Percentiles rank a stretch among this genome's conserved stretches.
Evolutionary conservation across 2,329 filamentous ascomycete genomes (phyloP).

Genomic region (Aspergillus arachidicola): DNA sequence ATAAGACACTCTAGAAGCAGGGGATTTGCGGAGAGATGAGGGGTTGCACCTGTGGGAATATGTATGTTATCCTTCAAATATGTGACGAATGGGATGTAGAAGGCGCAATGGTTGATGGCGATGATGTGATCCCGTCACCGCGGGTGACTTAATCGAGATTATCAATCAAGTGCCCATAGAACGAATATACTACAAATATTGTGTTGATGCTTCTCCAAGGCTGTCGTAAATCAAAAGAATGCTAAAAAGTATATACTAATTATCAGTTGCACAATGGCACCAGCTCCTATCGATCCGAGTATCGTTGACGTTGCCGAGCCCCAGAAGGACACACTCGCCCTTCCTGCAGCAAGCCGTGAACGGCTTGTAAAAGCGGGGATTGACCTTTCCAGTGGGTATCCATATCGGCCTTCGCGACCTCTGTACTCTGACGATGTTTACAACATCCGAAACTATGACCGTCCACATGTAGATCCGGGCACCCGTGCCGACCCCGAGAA

Average conservation of each 20-base stretch:
- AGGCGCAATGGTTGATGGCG: conserved; percentile 30
- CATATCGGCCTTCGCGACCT: conserved; percentile 68
- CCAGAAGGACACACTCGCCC: conserved; percentile 64
- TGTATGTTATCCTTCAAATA: background rate
- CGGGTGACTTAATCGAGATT: background rate
- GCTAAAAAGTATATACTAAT: background rate
- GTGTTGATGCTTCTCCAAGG: background rate
- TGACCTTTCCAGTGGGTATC: conserved; percentile 70
- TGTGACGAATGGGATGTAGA: conserved; percentile 12
- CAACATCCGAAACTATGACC: conserved; percentile 63
- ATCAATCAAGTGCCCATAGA: background rate
- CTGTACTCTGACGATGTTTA: conserved; percentile 71
- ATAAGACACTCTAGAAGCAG: conserved; percentile 4
- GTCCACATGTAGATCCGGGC: conserved; percentile 62
- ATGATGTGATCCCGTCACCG: conserved; percentile 35
- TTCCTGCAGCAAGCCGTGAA: conserved; percentile 60
- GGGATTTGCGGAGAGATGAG: conserved; percentile 9
- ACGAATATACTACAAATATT: background rate
- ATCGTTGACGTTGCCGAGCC: conserved; percentile 67
- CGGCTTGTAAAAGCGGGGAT: conserved; percentile 69
- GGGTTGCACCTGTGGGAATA: background rate
- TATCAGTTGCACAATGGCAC: conserved; percentile 49
- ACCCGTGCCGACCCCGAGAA: conserved; percentile 67
- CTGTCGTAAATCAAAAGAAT: background rate
- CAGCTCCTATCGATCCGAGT: conserved; percentile 61